Evolutionary conservation across 768 basidiomycete species (phyloP), one percentile per base, ranked within the genome.

Genomic region (Termitomyces sp.): DNA sequence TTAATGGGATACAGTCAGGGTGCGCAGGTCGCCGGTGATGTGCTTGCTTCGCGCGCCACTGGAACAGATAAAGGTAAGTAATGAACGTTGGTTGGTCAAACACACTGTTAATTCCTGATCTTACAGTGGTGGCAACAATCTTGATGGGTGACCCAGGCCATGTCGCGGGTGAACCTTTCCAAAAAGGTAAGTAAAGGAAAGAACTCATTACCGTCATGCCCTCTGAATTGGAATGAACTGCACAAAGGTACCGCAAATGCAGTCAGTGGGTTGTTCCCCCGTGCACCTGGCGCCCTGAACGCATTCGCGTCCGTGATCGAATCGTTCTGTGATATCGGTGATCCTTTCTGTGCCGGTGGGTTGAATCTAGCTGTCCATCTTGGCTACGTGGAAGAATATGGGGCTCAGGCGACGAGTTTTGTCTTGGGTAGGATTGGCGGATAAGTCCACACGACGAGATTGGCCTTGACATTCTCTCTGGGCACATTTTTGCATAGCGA

Each of bases 291-390:
- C 4, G 56, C 63, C 11, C 32, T 64, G 17, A 48, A 64, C 8
- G 50, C 45, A 32, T 64, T 58, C 20, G 60, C 52, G 8, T 61
- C 63, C 10, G 53, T 54, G 29, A 61, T 64, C 29, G 52, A 57
- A 29, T 64, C 63, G 7, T 73, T 66, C 63, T 73, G 72, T 60
- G 71, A 72, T 38, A 56, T 66, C 31, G 67, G 67, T 34, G 72
- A 73, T 60, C 67, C 68, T 4, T 73, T 71, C 65, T 73, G 72
- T 46, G 72, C 69, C 46, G 68, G 66, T n/a, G 72, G 72, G 5
- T 3, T 58, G 15, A 57, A 68, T 36, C 20, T 65, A 4, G 29
- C 51, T n/a, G 65, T 66, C 37, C 68, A 69, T 40, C 54, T 69
- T 57, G 69, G 69, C 1, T 73, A 73, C 60, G 67, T 72, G 20